Evolutionary conservation across 805 yeast genomes (phyloP), one percentile per base, ranked within the genome.

Genomic region (Saccharomycopsis oosterbeekiorum): DNA sequence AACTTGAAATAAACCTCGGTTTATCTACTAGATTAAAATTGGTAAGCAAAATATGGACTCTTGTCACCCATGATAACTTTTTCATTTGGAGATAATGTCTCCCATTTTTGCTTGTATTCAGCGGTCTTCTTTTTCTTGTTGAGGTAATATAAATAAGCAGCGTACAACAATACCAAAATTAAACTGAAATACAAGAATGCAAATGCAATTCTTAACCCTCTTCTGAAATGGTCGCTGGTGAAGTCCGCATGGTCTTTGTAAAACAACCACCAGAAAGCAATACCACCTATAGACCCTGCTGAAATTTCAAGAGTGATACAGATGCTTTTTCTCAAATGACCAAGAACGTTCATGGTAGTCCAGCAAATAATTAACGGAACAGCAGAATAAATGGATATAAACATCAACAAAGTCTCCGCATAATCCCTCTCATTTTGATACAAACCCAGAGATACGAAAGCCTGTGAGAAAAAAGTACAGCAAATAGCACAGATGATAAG

Each of bases 301-400:
- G 89, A 89, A 67, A 85, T 79, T 67, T 82, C 84, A 75, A 79
- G 79, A 1, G 84, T 84, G 8, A 84, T 75, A 5, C 81, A 82
- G 14, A 80, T 80, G 55, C 81, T 76, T 62, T 83, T 82, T 67
- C 89, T 75, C 21, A 78, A 70, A 69, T 85, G 89, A 12, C 89
- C 88, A 10, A 59, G 43, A 14, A 62, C 64, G 53, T 62, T 62
- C 39, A 60, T 47, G 29, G 56, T 62, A 21, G 80, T 71, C 89
- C 89, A 84, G 72, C 89, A 84, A 12, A 85, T 80, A 17, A 84
- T 69, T 19, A 84, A 66, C 10, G 90, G 90, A 88, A 85, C 84
- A n/a, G 82, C 79, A 8, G 84, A 36, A 53, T 26, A 4, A 83
- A 84, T 24, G 77, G 69, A 59, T 84, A 70, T 76, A 84, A 85